phyloP scores from a whole-genome alignment of 2,329 filamentous ascomycete genomes.

The Aureobasidium lini region DNA sequence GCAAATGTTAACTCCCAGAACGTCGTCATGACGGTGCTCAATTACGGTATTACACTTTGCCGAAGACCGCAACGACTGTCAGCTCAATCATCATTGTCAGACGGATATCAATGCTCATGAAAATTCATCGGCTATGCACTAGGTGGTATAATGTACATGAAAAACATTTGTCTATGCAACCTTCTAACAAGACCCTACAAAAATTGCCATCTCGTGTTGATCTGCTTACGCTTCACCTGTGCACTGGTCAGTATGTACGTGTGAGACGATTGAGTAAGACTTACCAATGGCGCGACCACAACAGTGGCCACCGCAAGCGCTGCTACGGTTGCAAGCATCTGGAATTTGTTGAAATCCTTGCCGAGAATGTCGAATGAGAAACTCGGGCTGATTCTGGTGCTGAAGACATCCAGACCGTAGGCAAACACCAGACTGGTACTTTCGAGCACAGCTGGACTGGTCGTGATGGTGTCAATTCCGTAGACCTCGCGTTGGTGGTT shows the following conservation, averaged over 20 bases:
- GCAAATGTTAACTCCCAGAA: neutral
- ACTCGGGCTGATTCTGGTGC: slow-evolving; percentile 78
- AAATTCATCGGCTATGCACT: too few relatives aligned
- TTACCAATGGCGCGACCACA: slow-evolving; percentile 77
- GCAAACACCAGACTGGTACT: slow-evolving; percentile 87
- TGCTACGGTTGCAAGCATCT: slow-evolving; percentile 74
- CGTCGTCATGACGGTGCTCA: neutral
- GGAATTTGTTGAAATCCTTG: slow-evolving; percentile 86
- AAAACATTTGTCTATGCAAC: neutral
- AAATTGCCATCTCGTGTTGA: slow-evolving; percentile 56
- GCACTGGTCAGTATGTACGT: slow-evolving; percentile 19
- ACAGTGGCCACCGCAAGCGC: slow-evolving; percentile 70
- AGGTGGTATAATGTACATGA: neutral
- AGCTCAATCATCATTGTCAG: too few relatives aligned
- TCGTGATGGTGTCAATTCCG: slow-evolving; percentile 65
- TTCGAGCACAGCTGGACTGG: slow-evolving; percentile 73
- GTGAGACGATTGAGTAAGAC: slow-evolving; percentile 28
- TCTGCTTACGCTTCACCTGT: slow-evolving; percentile 55
- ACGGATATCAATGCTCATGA: neutral
- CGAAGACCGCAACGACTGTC: too few relatives aligned
- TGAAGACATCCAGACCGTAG: slow-evolving; percentile 83
- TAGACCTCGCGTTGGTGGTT: slow-evolving; percentile 77
- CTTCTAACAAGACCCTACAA: slow-evolving; percentile 3
- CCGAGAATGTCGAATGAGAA: slow-evolving; percentile 86
- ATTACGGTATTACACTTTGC: too few relatives aligned